Percentiles rank a stretch among this genome's conserved stretches.
Evolutionary conservation across 2,329 filamentous ascomycete species (phyloP).

Genomic region (Colletotrichum camelliae): DNA sequence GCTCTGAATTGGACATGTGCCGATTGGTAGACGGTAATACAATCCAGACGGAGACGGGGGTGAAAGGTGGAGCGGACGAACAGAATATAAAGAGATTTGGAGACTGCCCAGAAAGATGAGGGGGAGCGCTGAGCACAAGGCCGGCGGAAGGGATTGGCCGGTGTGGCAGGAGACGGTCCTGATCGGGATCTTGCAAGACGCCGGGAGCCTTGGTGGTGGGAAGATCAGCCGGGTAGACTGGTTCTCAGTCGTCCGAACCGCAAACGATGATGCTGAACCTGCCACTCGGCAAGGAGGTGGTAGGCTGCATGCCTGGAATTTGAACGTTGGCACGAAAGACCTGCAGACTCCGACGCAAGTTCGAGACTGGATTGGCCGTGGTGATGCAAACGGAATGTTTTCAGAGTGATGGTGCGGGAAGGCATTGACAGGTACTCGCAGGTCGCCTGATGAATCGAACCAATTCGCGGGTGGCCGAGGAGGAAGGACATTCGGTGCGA

Average conservation of each 20-base stretch:
- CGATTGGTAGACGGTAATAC: background rate
- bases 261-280: background rate
- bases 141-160: background rate
- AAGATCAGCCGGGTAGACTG: background rate
- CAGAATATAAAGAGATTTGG: background rate
- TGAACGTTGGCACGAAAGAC: background rate
- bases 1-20: background rate
- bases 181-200: conserved; percentile 11
- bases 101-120: background rate
- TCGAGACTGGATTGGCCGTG: background rate
- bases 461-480: background rate
- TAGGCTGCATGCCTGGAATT: background rate
- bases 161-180: background rate
- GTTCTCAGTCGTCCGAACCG: background rate
- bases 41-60: background rate
- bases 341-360: background rate
- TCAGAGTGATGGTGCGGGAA: background rate
- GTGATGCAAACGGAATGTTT: conserved; percentile 1
- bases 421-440: background rate
- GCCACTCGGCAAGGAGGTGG: background rate
- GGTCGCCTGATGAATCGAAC: conserved; percentile 13
- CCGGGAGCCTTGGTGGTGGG: background rate
- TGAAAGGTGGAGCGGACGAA: background rate
- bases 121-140: background rate
- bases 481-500: conserved; percentile 8